These are phyloP conservation scores for Claviceps paspali DNA, from an alignment of 2,329 filamentous ascomycete species.

Conservation along the genomic window DNA sequence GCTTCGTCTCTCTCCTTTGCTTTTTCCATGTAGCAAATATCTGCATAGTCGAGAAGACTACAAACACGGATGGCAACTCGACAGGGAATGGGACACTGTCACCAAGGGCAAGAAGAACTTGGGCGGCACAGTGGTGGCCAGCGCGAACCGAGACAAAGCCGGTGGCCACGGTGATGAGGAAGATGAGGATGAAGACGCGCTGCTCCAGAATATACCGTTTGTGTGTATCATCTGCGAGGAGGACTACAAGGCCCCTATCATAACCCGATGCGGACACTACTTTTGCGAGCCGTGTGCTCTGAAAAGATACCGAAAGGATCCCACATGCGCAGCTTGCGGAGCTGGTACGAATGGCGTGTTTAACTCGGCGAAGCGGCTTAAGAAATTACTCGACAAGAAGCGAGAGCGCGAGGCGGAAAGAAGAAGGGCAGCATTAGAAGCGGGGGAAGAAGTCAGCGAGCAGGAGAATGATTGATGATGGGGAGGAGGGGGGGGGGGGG, in stretches of 20 bases:
- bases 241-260: conserved; percentile 62
- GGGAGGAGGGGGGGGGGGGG: no score
- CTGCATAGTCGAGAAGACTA: conserved; percentile 63
- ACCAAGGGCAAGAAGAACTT: conserved; percentile 54
- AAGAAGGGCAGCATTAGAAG: conserved; percentile 36
- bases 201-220: conserved; percentile 76
- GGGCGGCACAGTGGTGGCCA: conserved; percentile 45
- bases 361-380: conserved; percentile 70
- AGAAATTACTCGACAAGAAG: conserved; percentile 65
- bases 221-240: conserved; percentile 76
- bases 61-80: conserved; percentile 89
- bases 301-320: conserved; percentile 72
- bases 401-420: conserved; percentile 42
- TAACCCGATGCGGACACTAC: conserved; percentile 89
- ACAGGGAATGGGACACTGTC: conserved; percentile 81
- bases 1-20: no score
- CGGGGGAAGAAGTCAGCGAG: conserved; percentile 33
- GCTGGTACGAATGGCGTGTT: conserved; percentile 80
- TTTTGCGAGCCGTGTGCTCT: conserved; percentile 88
- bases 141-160: conserved; percentile 31
- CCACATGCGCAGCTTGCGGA: conserved; percentile 73
- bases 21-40: conserved; percentile 40
- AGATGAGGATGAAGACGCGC: conserved; percentile 44
- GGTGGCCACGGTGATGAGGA: conserved; percentile 31
- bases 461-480: conserved; percentile 18